Conservation (phyloP, 306 rosid species). For the Datisca glomerata region DNA sequence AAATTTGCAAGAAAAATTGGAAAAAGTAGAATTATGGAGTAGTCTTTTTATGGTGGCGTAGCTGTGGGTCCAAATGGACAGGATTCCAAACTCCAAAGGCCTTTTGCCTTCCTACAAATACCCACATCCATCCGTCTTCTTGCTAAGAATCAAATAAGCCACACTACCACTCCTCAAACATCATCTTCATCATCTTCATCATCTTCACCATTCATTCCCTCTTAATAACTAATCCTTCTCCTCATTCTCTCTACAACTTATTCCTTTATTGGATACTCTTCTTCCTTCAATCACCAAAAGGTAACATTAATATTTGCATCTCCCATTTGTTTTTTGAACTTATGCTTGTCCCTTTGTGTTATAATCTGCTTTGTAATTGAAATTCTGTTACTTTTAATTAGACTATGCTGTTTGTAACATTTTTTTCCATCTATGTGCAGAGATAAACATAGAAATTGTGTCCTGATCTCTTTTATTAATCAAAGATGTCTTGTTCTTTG, state of each 20-base stretch:
- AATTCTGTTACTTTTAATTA: not conserved
- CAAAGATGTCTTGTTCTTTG: slow-evolving; percentile 21
- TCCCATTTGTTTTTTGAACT: not conserved
- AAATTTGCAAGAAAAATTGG: too few species aligned
- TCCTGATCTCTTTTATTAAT: not conserved
- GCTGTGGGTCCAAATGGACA: slow-evolving; percentile 58
- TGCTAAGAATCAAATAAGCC: slow-evolving; percentile 30
- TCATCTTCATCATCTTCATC: slow-evolving; percentile 13
- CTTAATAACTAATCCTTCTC: not conserved
- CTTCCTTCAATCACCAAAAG: slow-evolving; percentile 4
- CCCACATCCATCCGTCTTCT: slow-evolving; percentile 24
- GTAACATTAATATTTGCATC: not conserved
- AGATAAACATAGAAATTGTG: too few species aligned
- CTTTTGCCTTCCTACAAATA: slow-evolving; percentile 60
- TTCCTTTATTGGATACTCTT: not conserved
- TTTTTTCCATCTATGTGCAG: not conserved
- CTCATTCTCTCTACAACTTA: slow-evolving; percentile 16
- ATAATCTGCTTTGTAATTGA: not conserved
- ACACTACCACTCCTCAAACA: slow-evolving; percentile 22
- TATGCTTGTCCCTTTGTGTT: not conserved
- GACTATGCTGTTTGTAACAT: not conserved
- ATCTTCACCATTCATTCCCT: slow-evolving; percentile 4
- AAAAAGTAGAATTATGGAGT: too few species aligned
- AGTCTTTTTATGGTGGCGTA: slow-evolving; percentile 32
- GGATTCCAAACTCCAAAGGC: slow-evolving; percentile 50